Conservation (phyloP, 805 yeast genomes). For the Nadsonia fulvescens region DNA sequence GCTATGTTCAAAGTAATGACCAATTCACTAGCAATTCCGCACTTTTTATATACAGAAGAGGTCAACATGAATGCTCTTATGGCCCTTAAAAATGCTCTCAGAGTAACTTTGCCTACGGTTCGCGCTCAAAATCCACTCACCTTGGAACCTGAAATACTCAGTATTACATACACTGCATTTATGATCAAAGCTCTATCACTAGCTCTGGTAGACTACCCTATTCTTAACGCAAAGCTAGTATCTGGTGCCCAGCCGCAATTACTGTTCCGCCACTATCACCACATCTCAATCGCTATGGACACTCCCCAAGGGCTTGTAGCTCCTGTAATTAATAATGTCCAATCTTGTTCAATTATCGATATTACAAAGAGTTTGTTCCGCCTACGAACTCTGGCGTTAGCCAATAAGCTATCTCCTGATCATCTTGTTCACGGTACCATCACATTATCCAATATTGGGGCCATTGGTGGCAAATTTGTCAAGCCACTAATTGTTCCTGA, state of each 20-base stretch:
- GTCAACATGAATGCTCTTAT: slow-evolving; percentile 14
- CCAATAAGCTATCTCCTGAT: slow-evolving; percentile 13
- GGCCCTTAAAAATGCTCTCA: slow-evolving; percentile 10
- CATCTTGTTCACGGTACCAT: slow-evolving; percentile 19
- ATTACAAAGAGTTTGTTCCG: slow-evolving; percentile 15
- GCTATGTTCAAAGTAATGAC: slow-evolving; percentile 20
- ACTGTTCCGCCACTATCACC: slow-evolving; percentile 14
- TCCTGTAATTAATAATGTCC: slow-evolving; percentile 18
- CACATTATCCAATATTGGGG: slow-evolving; percentile 19
- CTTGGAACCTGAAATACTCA: too few species aligned
- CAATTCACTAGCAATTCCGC: slow-evolving; percentile 17
- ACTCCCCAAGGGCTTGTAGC: slow-evolving; percentile 19
- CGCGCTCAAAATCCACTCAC: slow-evolving; percentile 4
- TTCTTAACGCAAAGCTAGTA: slow-evolving; percentile 14
- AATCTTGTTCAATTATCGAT: slow-evolving; percentile 12
- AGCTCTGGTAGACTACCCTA: slow-evolving; percentile 14
- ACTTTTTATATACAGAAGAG: slow-evolving; percentile 19
- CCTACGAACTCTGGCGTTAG: slow-evolving; percentile 13
- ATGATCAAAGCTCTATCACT: slow-evolving; percentile 19
- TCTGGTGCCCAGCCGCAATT: slow-evolving; percentile 11
- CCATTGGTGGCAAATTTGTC: slow-evolving; percentile 19
- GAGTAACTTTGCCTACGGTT: slow-evolving; percentile 4
- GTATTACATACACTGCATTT: slow-evolving; percentile 19
- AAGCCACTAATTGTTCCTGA: slow-evolving; percentile 18
- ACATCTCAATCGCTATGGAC: slow-evolving; percentile 20